Evolutionary conservation across 768 basidiomycete species (phyloP).

Genomic region (Mycena epipterygia): DNA sequence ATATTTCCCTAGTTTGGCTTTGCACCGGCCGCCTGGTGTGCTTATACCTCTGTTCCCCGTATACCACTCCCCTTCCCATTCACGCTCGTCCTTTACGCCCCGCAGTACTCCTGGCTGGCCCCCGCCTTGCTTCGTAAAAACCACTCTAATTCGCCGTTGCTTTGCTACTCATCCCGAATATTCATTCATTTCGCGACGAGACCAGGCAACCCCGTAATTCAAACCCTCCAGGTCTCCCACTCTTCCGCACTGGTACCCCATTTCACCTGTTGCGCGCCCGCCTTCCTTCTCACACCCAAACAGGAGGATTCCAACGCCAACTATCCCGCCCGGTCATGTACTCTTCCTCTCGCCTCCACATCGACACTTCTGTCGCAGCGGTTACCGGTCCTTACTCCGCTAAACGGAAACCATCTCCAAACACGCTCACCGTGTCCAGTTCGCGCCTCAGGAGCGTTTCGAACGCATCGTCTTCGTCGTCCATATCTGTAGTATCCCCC

Average conservation of each 20-base stretch:
- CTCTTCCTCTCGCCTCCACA: constrained; percentile 42
- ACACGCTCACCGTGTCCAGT: constrained; percentile 50
- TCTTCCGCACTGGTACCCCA: background rate
- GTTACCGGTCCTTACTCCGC: constrained; percentile 32
- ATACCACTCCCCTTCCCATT: background rate
- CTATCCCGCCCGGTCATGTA: constrained; percentile 24
- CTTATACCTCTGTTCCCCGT: background rate
- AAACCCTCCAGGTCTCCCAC: background rate
- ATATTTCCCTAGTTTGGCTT: background rate
- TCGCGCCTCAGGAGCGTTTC: constrained; percentile 64
- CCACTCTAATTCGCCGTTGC: background rate
- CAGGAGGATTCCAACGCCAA: constrained; percentile 22
- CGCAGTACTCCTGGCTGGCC: constrained; percentile 3
- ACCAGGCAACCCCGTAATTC: background rate
- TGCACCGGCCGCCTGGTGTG: background rate
- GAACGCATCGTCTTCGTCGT: constrained; percentile 69
- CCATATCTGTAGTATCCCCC: constrained; percentile 69
- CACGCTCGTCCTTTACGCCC: background rate
- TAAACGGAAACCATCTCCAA: constrained; percentile 28
- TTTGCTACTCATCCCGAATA: background rate
- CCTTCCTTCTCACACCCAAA: background rate
- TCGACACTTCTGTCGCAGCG: constrained; percentile 42
- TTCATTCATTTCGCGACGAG: constrained; percentile 8
- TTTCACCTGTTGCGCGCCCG: background rate
- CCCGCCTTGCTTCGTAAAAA: background rate